A percentile compares a stretch with the other conserved stretches of the same genome.
These are phyloP conservation scores for Solanum appendiculatum DNA, from an alignment of 257 asterid species.

Conservation along the genomic window DNA sequence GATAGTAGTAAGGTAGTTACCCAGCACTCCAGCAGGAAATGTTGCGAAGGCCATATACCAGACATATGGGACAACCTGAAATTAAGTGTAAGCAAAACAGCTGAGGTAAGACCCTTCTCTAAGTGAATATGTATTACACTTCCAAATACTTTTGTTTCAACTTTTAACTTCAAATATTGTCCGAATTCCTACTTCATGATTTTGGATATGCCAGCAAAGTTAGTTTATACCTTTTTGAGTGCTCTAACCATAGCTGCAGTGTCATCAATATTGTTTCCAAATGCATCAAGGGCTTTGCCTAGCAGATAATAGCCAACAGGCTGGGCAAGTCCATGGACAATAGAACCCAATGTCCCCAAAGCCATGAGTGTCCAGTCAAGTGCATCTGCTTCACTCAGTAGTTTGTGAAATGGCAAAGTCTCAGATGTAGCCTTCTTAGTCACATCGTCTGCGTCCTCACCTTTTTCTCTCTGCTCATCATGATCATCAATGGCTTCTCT, in stretches of 20 bases:
- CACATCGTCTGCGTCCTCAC: not conserved
- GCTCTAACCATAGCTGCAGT: slow-evolving; percentile 55
- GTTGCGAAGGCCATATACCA: slow-evolving; percentile 90
- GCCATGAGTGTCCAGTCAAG: slow-evolving; percentile 69
- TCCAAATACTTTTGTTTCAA: not conserved
- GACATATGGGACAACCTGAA: slow-evolving; percentile 70
- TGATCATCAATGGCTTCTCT: slow-evolving; percentile 12
- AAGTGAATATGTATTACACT: not conserved
- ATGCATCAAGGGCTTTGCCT: slow-evolving; percentile 71
- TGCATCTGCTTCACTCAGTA: slow-evolving; percentile 57
- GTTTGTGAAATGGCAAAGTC: slow-evolving; percentile 37
- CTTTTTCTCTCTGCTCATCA: slow-evolving; percentile 10
- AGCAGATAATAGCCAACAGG: slow-evolving; percentile 63
- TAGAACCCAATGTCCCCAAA: slow-evolving; percentile 59
- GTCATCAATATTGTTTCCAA: slow-evolving; percentile 43
- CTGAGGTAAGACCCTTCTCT: not conserved
- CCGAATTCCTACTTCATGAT: not conserved
- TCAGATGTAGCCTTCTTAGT: slow-evolving; percentile 6
- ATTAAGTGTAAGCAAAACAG: not conserved
- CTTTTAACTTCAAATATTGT: not conserved
- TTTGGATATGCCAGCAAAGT: not conserved
- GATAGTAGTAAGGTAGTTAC: slow-evolving; percentile 15
- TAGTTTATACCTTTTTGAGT: slow-evolving; percentile 37
- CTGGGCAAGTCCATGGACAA: slow-evolving; percentile 73
- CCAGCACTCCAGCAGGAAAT: slow-evolving; percentile 75